Evolutionary conservation across 805 yeast genomes (phyloP).

Genomic region (Candida broadrunensis): DNA sequence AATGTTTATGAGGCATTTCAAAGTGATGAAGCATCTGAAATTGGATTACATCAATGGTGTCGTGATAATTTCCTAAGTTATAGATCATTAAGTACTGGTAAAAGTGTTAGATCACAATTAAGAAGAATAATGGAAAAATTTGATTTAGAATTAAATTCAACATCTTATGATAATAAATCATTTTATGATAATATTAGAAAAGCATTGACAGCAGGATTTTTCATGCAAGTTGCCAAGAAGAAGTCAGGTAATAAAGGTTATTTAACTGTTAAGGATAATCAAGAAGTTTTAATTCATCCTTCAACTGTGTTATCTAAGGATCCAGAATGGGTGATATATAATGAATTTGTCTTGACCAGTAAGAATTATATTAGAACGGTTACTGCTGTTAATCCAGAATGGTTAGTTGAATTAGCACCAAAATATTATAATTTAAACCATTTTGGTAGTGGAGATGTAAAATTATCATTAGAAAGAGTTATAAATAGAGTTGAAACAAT

Average conservation of each 20-base stretch:
- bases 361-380: slow-evolving; percentile 94
- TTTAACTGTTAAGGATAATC: slow-evolving; percentile 91
- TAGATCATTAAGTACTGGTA: slow-evolving; percentile 83
- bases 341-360: slow-evolving; percentile 91
- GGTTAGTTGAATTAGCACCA: slow-evolving; percentile 84
- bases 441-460: slow-evolving; percentile 72
- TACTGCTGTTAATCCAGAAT: slow-evolving; percentile 84
- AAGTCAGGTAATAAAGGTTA: slow-evolving; percentile 78
- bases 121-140: slow-evolving; percentile 77
- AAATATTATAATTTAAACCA: slow-evolving; percentile 61
- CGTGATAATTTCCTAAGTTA: slow-evolving; percentile 82
- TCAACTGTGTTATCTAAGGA: slow-evolving; percentile 86
- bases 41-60: slow-evolving; percentile 81
- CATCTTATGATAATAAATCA: slow-evolving; percentile 43
- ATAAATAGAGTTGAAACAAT: slow-evolving; percentile 37
- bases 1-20: slow-evolving; percentile 86
- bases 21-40: slow-evolving; percentile 65
- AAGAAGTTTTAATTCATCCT: slow-evolving; percentile 93
- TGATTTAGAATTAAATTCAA: slow-evolving; percentile 69
- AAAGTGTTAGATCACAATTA: slow-evolving; percentile 80
- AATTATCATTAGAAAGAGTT: slow-evolving; percentile 64
- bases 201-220: slow-evolving; percentile 89
- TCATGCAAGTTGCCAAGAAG: slow-evolving; percentile 97
- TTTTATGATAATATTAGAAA: slow-evolving; percentile 63
- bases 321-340: slow-evolving; percentile 90